Conservation (phyloP, 106 monocot species). For the Gastrodia elata region DNA sequence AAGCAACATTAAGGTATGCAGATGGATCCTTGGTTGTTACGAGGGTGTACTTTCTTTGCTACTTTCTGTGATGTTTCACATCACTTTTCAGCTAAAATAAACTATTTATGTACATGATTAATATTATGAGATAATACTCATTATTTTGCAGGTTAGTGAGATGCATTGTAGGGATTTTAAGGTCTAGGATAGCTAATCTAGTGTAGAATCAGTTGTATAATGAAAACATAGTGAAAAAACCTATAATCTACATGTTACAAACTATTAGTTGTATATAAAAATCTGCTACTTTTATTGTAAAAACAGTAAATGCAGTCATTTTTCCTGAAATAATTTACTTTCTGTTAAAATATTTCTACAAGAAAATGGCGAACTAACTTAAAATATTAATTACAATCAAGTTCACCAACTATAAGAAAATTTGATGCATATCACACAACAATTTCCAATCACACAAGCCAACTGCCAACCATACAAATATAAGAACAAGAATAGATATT, state of each 20-base stretch:
- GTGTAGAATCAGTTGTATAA: not conserved
- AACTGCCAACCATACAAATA: not conserved
- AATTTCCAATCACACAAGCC: not conserved
- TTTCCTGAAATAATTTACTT: not conserved
- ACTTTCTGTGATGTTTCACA: not conserved
- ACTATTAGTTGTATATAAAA: too few species aligned
- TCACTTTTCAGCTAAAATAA: not conserved
- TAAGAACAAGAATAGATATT: not conserved
- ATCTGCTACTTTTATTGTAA: too few species aligned
- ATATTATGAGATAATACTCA: not conserved
- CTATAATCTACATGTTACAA: not conserved
- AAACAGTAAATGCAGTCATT: too few species aligned
- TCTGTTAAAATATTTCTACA: too few species aligned
- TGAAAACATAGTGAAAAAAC: not conserved
- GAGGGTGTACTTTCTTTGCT: not conserved
- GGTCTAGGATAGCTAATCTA: not conserved
- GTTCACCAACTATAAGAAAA: too few species aligned
- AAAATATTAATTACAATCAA: too few species aligned
- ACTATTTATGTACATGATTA: too few species aligned
- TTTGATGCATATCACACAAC: too few species aligned
- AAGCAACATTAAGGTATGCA: constrained; percentile 3
- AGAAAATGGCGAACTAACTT: too few species aligned
- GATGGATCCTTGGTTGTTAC: not conserved
- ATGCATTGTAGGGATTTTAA: not conserved
- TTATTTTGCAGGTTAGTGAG: not conserved